Percentiles rank a stretch among this genome's conserved stretches.
These are phyloP conservation scores for Chalciporus chontae DNA, from an alignment of 768 basidiomycete species.

Conservation along the genomic window DNA sequence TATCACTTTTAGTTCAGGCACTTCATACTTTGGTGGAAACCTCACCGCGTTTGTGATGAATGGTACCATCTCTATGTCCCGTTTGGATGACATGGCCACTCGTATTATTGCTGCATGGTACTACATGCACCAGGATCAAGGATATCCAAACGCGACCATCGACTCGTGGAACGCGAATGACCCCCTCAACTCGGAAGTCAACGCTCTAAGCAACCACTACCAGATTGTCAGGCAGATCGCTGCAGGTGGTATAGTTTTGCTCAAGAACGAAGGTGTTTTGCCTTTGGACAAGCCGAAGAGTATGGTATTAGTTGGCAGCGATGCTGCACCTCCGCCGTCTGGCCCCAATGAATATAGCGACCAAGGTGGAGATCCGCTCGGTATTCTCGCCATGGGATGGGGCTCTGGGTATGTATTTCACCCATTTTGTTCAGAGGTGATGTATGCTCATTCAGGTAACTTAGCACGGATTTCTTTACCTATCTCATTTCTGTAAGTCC, in stretches of 20 bases:
- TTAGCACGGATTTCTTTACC: constrained; percentile 63
- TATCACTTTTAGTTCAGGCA: constrained; percentile 35
- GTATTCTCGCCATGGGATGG: constrained; percentile 90
- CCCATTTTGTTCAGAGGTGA: background rate
- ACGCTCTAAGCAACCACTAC: constrained; percentile 56
- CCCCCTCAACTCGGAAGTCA: constrained; percentile 40
- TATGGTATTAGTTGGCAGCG: constrained; percentile 60
- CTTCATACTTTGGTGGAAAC: constrained; percentile 56
- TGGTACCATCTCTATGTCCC: constrained; percentile 52
- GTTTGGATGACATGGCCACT: constrained; percentile 69
- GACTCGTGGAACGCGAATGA: constrained; percentile 27
- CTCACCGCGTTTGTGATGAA: constrained; percentile 58
- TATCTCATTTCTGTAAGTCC: constrained; percentile 69
- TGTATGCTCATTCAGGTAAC: background rate
- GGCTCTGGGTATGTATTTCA: constrained; percentile 59
- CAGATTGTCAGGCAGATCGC: constrained; percentile 58
- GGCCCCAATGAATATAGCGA: constrained; percentile 75
- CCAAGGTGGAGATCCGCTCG: constrained; percentile 53
- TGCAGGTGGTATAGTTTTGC: constrained; percentile 59
- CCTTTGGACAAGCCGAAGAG: constrained; percentile 59
- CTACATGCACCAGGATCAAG: constrained; percentile 32
- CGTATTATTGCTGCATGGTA: constrained; percentile 68
- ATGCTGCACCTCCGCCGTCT: constrained; percentile 55
- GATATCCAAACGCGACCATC: constrained; percentile 24
- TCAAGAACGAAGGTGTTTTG: constrained; percentile 61